Conservation (phyloP, 495 filamentous ascomycete species). For the Corynascus novoguineensis region DNA sequence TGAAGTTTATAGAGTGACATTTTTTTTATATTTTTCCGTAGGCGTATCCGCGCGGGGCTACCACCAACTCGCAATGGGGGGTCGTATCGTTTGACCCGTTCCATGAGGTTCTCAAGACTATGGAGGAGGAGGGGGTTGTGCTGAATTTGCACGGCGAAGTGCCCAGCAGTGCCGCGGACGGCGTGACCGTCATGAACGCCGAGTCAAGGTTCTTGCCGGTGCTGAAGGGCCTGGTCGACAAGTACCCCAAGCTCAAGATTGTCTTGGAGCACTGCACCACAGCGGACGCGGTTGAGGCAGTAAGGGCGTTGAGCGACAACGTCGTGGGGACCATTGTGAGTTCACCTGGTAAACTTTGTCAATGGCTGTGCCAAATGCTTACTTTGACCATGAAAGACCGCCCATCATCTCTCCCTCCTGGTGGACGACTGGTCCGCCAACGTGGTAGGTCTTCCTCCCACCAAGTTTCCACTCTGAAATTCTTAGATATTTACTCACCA, state of each 20-base stretch:
- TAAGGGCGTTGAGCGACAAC: conserved; percentile 65
- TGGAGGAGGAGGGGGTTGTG: conserved; percentile 53
- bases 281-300: conserved; percentile 71
- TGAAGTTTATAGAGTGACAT: background rate
- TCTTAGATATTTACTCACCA: background rate
- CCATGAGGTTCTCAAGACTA: conserved; percentile 74
- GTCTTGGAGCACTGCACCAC: conserved; percentile 81
- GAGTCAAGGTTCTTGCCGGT: conserved; percentile 79
- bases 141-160: conserved; percentile 59
- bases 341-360: no score
- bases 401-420: conserved; percentile 75
- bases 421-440: conserved; percentile 72
- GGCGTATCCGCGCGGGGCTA: conserved; percentile 50
- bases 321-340: conserved; percentile 61
- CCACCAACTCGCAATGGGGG: conserved; percentile 79
- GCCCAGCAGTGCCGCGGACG: conserved; percentile 52
- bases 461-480: background rate
- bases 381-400: conserved; percentile 36
- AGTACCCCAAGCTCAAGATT: conserved; percentile 76
- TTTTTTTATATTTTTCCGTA: background rate
- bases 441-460: conserved; percentile 19
- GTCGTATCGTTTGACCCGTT: conserved; percentile 62
- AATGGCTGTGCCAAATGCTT: no score
- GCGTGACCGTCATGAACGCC: conserved; percentile 71
- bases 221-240: conserved; percentile 60